These are phyloP conservation scores for Byssothecium circinans DNA, from an alignment of 2,329 filamentous ascomycete genomes.

Conservation along the genomic window DNA sequence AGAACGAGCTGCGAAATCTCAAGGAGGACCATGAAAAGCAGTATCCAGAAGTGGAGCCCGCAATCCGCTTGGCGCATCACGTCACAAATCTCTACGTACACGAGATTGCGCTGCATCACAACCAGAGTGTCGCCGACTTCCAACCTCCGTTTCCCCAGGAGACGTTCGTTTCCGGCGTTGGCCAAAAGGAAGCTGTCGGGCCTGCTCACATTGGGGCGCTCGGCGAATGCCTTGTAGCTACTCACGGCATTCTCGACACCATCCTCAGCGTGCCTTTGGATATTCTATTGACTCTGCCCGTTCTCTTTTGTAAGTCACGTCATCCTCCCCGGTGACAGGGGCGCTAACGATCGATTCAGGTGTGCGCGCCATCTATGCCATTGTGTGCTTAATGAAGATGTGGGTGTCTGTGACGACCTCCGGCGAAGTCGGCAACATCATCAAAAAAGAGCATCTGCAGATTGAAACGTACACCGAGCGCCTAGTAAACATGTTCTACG, in stretches of 20 bases:
- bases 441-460: constrained; percentile 51
- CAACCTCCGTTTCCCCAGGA: constrained; percentile 50
- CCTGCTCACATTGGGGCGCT: constrained; percentile 52
- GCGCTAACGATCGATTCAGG: constrained; percentile 31
- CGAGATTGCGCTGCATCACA: constrained; percentile 53
- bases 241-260: constrained; percentile 51
- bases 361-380: constrained; percentile 59
- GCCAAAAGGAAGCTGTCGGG: constrained; percentile 48
- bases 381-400: constrained; percentile 63
- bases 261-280: constrained; percentile 54
- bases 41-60: constrained; percentile 41
- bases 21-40: constrained; percentile 42
- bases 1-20: constrained; percentile 50
- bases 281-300: constrained; percentile 47
- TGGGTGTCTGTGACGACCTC: constrained; percentile 58
- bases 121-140: constrained; percentile 48
- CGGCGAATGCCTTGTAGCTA: constrained; percentile 49
- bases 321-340: constrained; percentile 12
- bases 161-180: constrained; percentile 39
- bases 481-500: constrained; percentile 50
- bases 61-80: constrained; percentile 49
- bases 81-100: constrained; percentile 54
- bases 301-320: constrained; percentile 46
- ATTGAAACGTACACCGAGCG: constrained; percentile 52
- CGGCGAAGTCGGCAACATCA: constrained; percentile 53